phyloP scores from a whole-genome alignment of 371 early-diverging fungal species.

The Apophysomyces sp. region DNA sequence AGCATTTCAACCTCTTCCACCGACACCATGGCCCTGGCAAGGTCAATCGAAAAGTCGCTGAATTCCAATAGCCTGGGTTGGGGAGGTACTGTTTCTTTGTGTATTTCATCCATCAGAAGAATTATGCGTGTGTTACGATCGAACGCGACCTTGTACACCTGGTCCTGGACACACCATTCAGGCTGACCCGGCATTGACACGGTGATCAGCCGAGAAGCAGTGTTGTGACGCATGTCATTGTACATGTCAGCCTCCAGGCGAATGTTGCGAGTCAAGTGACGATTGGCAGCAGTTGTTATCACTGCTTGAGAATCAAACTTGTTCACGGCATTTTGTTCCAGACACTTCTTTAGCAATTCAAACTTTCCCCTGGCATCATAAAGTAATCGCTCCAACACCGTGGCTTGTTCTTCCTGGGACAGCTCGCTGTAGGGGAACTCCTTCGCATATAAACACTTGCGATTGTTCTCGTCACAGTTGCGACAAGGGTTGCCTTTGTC shows the following conservation, averaged over 20 bases:
- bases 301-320: conserved; percentile 19
- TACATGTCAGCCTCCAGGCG: conserved; percentile 22
- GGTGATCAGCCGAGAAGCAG: conserved; percentile 15
- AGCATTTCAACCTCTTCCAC: conserved; percentile 24
- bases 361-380: conserved; percentile 18
- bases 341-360: conserved; percentile 15
- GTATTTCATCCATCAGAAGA: conserved; percentile 7
- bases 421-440: conserved; percentile 20
- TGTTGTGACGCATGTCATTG: conserved; percentile 16
- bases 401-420: conserved; percentile 15
- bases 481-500: conserved; percentile 23
- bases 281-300: conserved; percentile 11
- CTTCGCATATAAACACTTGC: conserved; percentile 21
- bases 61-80: conserved; percentile 7
- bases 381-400: conserved; percentile 18
- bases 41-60: conserved; percentile 10
- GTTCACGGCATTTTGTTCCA: conserved; percentile 10
- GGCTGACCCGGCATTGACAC: conserved; percentile 13
- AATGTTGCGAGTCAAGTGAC: conserved; percentile 17
- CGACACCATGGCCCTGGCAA: conserved; percentile 25
- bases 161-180: conserved; percentile 16
- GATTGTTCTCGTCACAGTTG: conserved; percentile 21
- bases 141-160: conserved; percentile 13
- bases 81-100: conserved; percentile 16
- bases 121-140: conserved; percentile 17